Conservation (phyloP, 2,329 filamentous ascomycete genomes). For the Xylariaceae sp. region DNA sequence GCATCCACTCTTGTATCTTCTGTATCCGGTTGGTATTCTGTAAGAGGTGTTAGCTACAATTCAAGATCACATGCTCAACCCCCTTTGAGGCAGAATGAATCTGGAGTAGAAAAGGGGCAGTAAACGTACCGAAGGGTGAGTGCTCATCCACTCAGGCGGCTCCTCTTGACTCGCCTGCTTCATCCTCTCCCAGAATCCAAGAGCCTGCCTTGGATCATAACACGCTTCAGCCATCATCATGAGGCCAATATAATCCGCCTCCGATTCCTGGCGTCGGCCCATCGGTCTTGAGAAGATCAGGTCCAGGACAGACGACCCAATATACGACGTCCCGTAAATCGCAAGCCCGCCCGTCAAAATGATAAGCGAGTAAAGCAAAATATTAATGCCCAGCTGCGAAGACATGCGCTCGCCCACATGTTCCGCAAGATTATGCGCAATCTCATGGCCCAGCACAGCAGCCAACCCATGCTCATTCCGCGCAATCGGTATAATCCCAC, state of each 20-base stretch:
- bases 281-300: slow-evolving; percentile 64
- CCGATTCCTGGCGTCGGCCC: slow-evolving; percentile 64
- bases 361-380: slow-evolving; percentile 47
- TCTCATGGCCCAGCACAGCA: slow-evolving; percentile 73
- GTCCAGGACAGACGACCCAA: slow-evolving; percentile 50
- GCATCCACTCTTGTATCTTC: slow-evolving; percentile 60
- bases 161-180: slow-evolving; percentile 43
- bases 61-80: too few species aligned
- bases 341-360: slow-evolving; percentile 44
- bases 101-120: background rate
- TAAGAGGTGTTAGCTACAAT: slow-evolving; percentile 4
- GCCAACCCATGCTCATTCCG: slow-evolving; percentile 64
- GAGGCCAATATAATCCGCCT: slow-evolving; percentile 75
- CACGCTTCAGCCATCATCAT: slow-evolving; percentile 81
- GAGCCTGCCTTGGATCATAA: slow-evolving; percentile 64
- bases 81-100: background rate
- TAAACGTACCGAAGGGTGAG: slow-evolving; percentile 62
- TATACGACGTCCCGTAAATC: slow-evolving; percentile 37
- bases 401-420: slow-evolving; percentile 62
- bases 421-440: slow-evolving; percentile 68
- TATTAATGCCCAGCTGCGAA: slow-evolving; percentile 46
- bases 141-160: slow-evolving; percentile 67
- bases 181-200: slow-evolving; percentile 64
- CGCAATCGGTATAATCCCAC: slow-evolving; percentile 65
- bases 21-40: slow-evolving; percentile 58